Evolutionary conservation across 2,329 filamentous ascomycete species (phyloP), one percentile per base, ranked within the genome.

Genomic region (Fusarium coffeatum): DNA sequence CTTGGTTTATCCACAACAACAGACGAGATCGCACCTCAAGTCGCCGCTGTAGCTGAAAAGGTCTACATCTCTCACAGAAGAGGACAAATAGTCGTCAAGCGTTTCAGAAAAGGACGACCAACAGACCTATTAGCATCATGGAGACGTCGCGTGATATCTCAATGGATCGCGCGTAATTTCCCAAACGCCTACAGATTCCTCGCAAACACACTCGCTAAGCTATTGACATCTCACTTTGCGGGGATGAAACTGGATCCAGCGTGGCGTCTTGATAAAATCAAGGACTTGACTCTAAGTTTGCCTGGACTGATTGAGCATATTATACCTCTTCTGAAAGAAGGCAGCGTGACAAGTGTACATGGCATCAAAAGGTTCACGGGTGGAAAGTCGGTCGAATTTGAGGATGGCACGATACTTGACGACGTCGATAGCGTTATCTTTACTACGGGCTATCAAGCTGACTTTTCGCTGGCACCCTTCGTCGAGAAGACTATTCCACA

Each of bases 21-120:
- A 22, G 41, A 49, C 13, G 66, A 68, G 2, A 60, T 68, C 7
- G 55, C 59, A 0, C 66, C 66, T 0, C 54, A 53, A 28, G 43
- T 68, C 1, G 43, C 48, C 10, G 23, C 11, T 1, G 30, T 50
- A 3, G 66, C 66, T 1, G 50, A 60, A 25, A 69, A 53, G 6
- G 66, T 69, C 12, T 68, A 69, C 3, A 22, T 68, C 4, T 68
- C 66, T 3, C 66, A 68, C 10, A 20, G 66, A 27, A 61, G 59
- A 2, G 66, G 66, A 1, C 66, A 68, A 8, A 66, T 68, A 0
- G 2, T 69, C 2, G 27, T 69, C 5, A 68, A 61, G 11, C 49
- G 65, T 0, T 60, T 55, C n/a, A 49, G 46, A 1, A 68, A 68
- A 18, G 66, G 66, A 8, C 47, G 48, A 0, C 66, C 66, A 0